These are phyloP conservation scores for Talaromyces sp. DNA, from an alignment of 2,329 filamentous ascomycete species.

Conservation along the genomic window DNA sequence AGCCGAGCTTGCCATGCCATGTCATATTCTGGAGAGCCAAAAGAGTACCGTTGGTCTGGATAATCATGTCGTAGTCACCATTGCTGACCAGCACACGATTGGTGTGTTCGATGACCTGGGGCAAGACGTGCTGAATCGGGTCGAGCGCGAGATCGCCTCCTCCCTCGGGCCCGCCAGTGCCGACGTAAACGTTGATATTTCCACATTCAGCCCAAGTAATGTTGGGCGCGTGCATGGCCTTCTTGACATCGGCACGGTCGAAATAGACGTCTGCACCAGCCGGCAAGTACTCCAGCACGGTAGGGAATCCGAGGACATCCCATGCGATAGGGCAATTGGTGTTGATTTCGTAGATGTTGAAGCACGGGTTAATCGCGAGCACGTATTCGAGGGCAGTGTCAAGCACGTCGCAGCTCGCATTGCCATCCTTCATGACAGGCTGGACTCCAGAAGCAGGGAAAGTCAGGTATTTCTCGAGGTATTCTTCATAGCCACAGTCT, in stretches of 20 bases:
- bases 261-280: conserved; percentile 61
- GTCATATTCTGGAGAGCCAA: conserved; percentile 76
- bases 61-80: conserved; percentile 62
- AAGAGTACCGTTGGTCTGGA: conserved; percentile 63
- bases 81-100: conserved; percentile 69
- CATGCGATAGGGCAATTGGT: conserved; percentile 65
- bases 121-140: conserved; percentile 46
- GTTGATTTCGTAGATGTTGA: conserved; percentile 68
- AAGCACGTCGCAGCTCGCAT: conserved; percentile 53
- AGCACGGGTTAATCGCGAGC: conserved; percentile 65
- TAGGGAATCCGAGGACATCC: conserved; percentile 63
- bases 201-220: conserved; percentile 31
- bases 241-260: conserved; percentile 63
- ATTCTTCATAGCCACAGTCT: conserved; percentile 42
- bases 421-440: conserved; percentile 48
- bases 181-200: conserved; percentile 39
- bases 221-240: conserved; percentile 55
- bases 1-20: conserved; percentile 66
- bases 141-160: conserved; percentile 42
- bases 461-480: conserved; percentile 47
- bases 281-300: conserved; percentile 50
- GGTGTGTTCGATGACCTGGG: conserved; percentile 45
- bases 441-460: conserved; percentile 41
- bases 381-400: conserved; percentile 51
- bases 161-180: conserved; percentile 29